Evolutionary conservation across 768 basidiomycete species (phyloP).

Genomic region (Saitozyma podzolica): DNA sequence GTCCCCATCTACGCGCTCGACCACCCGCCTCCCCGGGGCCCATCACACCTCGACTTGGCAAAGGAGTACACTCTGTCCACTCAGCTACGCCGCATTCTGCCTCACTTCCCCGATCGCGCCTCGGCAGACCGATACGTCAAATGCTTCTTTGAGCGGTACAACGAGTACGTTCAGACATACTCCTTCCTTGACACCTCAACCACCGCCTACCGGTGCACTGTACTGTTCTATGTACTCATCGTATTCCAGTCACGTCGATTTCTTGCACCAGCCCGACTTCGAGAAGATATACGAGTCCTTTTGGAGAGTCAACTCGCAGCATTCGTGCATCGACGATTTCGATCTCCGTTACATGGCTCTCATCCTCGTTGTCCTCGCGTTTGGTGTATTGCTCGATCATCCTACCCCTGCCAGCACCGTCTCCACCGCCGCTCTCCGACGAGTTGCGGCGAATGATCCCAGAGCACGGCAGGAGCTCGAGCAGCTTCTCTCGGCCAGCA

Average conservation of each 20-base stretch:
- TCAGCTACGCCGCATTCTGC: constrained; percentile 19
- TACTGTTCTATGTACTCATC: neutral
- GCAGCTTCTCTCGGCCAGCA: neutral
- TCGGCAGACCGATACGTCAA: constrained; percentile 12
- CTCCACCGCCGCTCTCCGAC: constrained; percentile 1
- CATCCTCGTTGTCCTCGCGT: constrained; percentile 29
- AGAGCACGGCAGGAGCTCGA: constrained; percentile 4
- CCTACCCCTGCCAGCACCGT: neutral
- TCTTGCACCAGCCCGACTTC: constrained; percentile 33
- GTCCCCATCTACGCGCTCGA: constrained; percentile 20
- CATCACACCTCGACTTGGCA: constrained; percentile 13
- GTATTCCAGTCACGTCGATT: constrained; percentile 22
- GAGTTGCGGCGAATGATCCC: neutral
- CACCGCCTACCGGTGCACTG: neutral
- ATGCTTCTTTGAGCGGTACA: constrained; percentile 25
- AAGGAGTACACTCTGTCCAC: constrained; percentile 19
- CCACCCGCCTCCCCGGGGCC: constrained; percentile 2
- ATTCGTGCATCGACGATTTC: neutral
- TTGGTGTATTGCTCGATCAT: constrained; percentile 28
- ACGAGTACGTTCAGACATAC: constrained; percentile 13
- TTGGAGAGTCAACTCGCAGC: constrained; percentile 11
- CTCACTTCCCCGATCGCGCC: constrained; percentile 8
- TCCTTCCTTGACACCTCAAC: neutral
- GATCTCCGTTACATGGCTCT: constrained; percentile 28
- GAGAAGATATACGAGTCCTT: constrained; percentile 23